phyloP scores from a whole-genome alignment of 2,329 filamentous ascomycete genomes.

The Aspergillus udagawae region DNA sequence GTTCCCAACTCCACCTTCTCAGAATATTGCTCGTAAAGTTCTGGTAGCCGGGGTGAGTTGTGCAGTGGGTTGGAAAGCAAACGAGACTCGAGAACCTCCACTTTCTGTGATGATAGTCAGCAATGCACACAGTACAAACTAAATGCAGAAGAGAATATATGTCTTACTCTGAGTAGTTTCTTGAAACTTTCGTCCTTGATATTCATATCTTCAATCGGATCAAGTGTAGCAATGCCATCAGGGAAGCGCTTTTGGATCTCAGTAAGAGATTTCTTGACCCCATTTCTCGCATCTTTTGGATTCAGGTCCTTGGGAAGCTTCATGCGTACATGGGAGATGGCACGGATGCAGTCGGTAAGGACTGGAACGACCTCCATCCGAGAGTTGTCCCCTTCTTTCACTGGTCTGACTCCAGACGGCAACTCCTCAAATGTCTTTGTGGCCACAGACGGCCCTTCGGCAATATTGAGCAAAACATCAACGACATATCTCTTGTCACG shows the following conservation, averaged over 20 bases:
- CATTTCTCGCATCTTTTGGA: constrained; percentile 63
- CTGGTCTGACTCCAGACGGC: constrained; percentile 58
- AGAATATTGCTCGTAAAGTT: constrained; percentile 82
- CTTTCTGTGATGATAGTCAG: constrained; percentile 61
- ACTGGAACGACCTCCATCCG: constrained; percentile 83
- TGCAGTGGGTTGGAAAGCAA: constrained; percentile 87
- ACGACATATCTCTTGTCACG: constrained; percentile 77
- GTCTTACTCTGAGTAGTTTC: constrained; percentile 66
- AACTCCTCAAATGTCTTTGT: constrained; percentile 62
- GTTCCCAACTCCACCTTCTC: constrained; percentile 71
- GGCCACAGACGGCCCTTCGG: constrained; percentile 48
- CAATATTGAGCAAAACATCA: constrained; percentile 70
- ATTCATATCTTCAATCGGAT: constrained; percentile 94
- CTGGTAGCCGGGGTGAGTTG: constrained; percentile 77
- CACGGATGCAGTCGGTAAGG: constrained; percentile 77
- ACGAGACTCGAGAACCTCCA: constrained; percentile 90
- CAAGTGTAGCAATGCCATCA: constrained; percentile 81
- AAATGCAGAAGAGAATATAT: not conserved
- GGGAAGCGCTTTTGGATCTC: constrained; percentile 87
- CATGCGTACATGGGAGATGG: constrained; percentile 77
- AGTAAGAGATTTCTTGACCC: constrained; percentile 62
- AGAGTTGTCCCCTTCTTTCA: constrained; percentile 58
- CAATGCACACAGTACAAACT: not conserved
- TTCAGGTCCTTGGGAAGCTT: constrained; percentile 77
- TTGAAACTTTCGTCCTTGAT: constrained; percentile 93